Conservation (phyloP, 495 filamentous ascomycete species). For the Aspergillus campestris region DNA sequence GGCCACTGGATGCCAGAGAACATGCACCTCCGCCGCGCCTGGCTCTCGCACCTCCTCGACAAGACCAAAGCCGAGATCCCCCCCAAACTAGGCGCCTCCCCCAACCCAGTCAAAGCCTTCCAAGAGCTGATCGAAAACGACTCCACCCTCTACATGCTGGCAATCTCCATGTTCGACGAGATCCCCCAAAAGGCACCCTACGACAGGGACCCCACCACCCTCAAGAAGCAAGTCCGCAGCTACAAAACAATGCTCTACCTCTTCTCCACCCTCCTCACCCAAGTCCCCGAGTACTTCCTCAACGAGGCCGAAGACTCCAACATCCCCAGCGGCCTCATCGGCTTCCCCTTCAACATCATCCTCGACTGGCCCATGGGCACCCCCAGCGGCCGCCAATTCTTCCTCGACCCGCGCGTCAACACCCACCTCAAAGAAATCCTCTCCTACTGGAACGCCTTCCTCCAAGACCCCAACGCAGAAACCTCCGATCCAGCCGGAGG, state of each 20-base stretch:
- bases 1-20: slow-evolving; percentile 1
- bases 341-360: slow-evolving; percentile 27
- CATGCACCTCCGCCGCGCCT: not conserved
- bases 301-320: not conserved
- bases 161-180: slow-evolving; percentile 49
- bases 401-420: slow-evolving; percentile 48
- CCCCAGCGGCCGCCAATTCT: not conserved
- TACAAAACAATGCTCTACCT: slow-evolving; percentile 49
- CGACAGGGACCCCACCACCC: slow-evolving; percentile 42
- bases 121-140: slow-evolving; percentile 20
- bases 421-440: slow-evolving; percentile 46
- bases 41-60: not conserved
- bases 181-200: slow-evolving; percentile 42
- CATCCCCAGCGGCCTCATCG: not conserved
- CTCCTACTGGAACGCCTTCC: slow-evolving; percentile 48
- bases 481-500: slow-evolving; percentile 27
- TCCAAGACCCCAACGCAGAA: slow-evolving; percentile 38
- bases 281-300: not conserved
- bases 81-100: not conserved
- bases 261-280: slow-evolving; percentile 28
- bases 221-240: slow-evolving; percentile 40
- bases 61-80: not conserved
- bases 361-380: slow-evolving; percentile 51
- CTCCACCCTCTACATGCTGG: slow-evolving; percentile 5
- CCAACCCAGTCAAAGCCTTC: slow-evolving; percentile 8